Evolutionary conservation across 2,329 filamentous ascomycete genomes (phyloP).

Genomic region (Hypoxylon rubiginosum): DNA sequence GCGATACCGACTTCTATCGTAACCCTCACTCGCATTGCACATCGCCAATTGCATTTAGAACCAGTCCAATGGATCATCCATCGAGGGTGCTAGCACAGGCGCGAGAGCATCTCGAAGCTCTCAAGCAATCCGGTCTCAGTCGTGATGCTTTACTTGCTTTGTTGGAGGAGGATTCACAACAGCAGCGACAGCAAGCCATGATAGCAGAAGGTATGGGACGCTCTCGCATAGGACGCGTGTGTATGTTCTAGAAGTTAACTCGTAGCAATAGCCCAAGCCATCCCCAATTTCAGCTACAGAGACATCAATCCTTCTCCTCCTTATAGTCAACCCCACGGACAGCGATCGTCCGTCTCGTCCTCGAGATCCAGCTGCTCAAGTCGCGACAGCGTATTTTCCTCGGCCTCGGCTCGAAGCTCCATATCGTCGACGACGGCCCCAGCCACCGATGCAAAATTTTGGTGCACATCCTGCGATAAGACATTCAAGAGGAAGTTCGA

Average conservation of each 20-base stretch:
- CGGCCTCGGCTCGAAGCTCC: slow-evolving; percentile 49
- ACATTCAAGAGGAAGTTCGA: slow-evolving; percentile 77
- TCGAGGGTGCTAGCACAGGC: slow-evolving; percentile 52
- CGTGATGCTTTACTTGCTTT: slow-evolving; percentile 50
- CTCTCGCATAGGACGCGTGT: not conserved
- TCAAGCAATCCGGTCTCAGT: slow-evolving; percentile 53
- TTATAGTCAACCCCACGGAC: slow-evolving; percentile 42
- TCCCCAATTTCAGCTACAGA: slow-evolving; percentile 49
- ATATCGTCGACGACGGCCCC: slow-evolving; percentile 47
- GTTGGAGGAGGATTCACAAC: slow-evolving; percentile 46
- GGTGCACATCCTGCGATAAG: slow-evolving; percentile 68
- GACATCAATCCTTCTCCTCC: slow-evolving; percentile 41
- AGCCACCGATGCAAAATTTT: slow-evolving; percentile 49
- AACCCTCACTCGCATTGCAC: slow-evolving; percentile 9
- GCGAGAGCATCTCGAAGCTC: slow-evolving; percentile 51
- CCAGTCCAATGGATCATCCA: slow-evolving; percentile 49
- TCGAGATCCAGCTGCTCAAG: slow-evolving; percentile 52
- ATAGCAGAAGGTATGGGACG: slow-evolving; percentile 44
- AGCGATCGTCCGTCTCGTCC: slow-evolving; percentile 51
- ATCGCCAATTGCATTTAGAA: slow-evolving; percentile 24
- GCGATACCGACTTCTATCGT: slow-evolving; percentile 30
- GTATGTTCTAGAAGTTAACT: slow-evolving; percentile 14
- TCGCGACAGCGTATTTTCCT: slow-evolving; percentile 52
- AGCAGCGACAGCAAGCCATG: slow-evolving; percentile 37
- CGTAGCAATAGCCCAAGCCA: slow-evolving; percentile 34